A percentile compares a stretch with the other conserved stretches of the same genome.
These are phyloP conservation scores for Starmerella sp. DNA, from an alignment of 805 yeast species.

Conservation along the genomic window DNA sequence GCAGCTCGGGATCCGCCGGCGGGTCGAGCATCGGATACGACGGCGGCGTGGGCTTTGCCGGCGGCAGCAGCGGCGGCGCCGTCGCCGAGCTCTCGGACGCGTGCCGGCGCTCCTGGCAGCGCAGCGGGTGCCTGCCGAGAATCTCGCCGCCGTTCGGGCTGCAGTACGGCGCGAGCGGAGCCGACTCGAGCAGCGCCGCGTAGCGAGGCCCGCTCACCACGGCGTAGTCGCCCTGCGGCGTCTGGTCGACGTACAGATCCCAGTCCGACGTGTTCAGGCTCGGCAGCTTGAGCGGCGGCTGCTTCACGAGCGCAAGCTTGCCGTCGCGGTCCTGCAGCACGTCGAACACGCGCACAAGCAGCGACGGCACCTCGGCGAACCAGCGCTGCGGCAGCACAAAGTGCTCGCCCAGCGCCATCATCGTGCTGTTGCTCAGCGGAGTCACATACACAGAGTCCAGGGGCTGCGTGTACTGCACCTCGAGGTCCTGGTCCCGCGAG, in stretches of 20 bases:
- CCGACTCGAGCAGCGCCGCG: constrained; percentile 71
- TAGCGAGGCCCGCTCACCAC: constrained; percentile 42
- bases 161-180: constrained; percentile 29
- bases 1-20: not conserved
- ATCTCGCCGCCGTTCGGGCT: constrained; percentile 9
- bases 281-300: constrained; percentile 26
- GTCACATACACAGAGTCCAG: constrained; percentile 67
- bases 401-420: constrained; percentile 55
- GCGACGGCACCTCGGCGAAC: constrained; percentile 62
- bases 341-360: constrained; percentile 72
- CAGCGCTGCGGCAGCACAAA: constrained; percentile 57
- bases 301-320: constrained; percentile 29
- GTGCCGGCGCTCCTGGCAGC: constrained; percentile 20
- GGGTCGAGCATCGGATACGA: constrained; percentile 12
- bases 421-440: constrained; percentile 70
- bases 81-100: constrained; percentile 2
- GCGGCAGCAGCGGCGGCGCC: constrained; percentile 13
- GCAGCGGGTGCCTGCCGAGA: constrained; percentile 25
- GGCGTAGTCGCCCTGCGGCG: constrained; percentile 35
- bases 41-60: constrained; percentile 1
- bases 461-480: constrained; percentile 35
- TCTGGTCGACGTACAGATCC: constrained; percentile 57
- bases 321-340: constrained; percentile 28
- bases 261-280: constrained; percentile 2
- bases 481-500: constrained; percentile 54